Evolutionary conservation across 2,329 filamentous ascomycete genomes (phyloP).

Genomic region (Cytospora leucostoma): DNA sequence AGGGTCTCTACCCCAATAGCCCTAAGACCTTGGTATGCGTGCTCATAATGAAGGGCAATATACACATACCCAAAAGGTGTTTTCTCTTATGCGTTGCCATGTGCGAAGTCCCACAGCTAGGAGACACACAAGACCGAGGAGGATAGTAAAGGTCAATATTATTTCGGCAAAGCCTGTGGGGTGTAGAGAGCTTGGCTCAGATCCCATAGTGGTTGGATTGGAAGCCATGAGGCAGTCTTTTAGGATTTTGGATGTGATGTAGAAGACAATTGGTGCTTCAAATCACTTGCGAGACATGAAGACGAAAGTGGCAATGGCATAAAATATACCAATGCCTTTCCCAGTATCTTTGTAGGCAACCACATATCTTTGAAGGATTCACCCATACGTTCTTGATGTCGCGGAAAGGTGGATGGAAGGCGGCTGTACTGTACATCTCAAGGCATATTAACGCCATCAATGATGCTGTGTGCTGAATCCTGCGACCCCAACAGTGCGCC

Average conservation of each 20-base stretch:
- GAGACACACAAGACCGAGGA: neutral
- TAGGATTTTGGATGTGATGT: neutral
- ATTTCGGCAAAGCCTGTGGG: constrained; percentile 5
- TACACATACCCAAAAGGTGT: neutral
- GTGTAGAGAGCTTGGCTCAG: neutral
- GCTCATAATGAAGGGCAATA: neutral
- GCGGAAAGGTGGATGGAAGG: neutral
- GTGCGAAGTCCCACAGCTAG: neutral
- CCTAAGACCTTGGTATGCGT: neutral
- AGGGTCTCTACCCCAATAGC: neutral
- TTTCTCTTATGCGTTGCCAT: constrained; percentile 5
- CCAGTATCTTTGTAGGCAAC: neutral
- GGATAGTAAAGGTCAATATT: neutral
- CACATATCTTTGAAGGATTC: neutral
- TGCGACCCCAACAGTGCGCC: neutral
- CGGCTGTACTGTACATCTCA: no score
- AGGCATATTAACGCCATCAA: neutral
- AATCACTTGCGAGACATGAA: neutral
- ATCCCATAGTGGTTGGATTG: neutral
- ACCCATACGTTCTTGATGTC: neutral
- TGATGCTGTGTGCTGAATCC: neutral
- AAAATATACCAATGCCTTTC: neutral
- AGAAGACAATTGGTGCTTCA: neutral
- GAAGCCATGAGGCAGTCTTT: neutral
- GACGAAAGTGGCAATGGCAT: neutral